Percentiles rank a stretch among this genome's conserved stretches.
Evolutionary conservation across 306 rosid species (phyloP).

Genomic region (Cicer arietinum): DNA sequence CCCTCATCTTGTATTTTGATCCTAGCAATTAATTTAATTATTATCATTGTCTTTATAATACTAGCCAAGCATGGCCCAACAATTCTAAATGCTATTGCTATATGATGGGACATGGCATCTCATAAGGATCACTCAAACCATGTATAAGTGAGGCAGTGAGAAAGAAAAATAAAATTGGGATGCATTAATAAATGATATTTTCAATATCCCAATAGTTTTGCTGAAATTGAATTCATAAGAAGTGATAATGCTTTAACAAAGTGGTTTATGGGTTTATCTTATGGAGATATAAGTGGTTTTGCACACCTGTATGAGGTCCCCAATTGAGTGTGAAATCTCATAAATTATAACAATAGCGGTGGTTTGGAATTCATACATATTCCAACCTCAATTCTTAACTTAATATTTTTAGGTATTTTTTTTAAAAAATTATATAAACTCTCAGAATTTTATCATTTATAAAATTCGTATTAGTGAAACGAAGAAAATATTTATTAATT

Average conservation of each 20-base stretch:
- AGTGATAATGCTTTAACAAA: neutral
- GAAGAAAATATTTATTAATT: too few species aligned
- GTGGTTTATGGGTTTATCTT: constrained; percentile 29
- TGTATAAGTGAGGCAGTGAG: neutral
- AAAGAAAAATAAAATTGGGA: constrained; percentile 13
- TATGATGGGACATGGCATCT: constrained; percentile 59
- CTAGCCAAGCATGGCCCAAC: constrained; percentile 45
- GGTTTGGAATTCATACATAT: constrained; percentile 47
- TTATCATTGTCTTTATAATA: constrained; percentile 40
- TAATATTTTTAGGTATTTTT: too few species aligned
- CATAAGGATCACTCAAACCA: constrained; percentile 51
- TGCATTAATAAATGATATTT: constrained; percentile 45
- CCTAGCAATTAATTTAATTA: constrained; percentile 42
- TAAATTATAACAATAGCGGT: constrained; percentile 45
- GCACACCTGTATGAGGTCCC: constrained; percentile 64
- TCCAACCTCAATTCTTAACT: too few species aligned
- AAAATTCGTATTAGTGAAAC: too few species aligned
- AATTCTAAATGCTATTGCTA: constrained; percentile 37
- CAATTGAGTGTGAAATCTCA: constrained; percentile 52
- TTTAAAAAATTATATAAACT: too few species aligned
- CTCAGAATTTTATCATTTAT: too few species aligned
- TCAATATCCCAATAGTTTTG: neutral
- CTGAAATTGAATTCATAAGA: constrained; percentile 32
- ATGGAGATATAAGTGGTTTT: constrained; percentile 8
- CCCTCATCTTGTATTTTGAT: constrained; percentile 34